Evolutionary conservation across 1,139 yeast genomes (phyloP), one percentile per base, ranked within the genome.

Genomic region (Sugiyamaella xylanicola): DNA sequence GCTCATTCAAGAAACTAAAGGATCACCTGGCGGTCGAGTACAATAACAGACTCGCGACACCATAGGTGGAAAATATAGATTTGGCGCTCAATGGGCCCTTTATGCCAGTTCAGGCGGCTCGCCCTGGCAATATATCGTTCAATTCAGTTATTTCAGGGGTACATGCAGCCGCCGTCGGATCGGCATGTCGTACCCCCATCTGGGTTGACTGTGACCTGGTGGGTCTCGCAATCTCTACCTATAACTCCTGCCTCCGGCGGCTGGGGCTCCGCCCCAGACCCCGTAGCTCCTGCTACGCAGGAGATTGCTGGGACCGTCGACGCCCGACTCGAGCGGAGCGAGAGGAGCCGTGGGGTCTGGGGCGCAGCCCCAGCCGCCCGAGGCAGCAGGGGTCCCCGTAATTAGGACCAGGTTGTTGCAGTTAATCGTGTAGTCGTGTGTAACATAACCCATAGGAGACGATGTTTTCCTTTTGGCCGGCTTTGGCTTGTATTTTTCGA

Each of bases 21-120:
- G 63, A 63, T 5, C 89, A 85, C 66, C 67, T 85, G 36, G 69
- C 67, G 3, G 62, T 58, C 1, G 87, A 84, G 59, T 80, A 76
- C 59, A 25, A 37, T 17, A 36, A 43, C 27, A 42, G 48, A 36
- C 35, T 50, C 25, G 40, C n/a, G n/a, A n/a, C n/a, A n/a, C n/a
- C n/a, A n/a, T n/a, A n/a, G n/a, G n/a, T n/a, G n/a, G n/a, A n/a
- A n/a, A n/a, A n/a, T n/a, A n/a, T n/a, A n/a, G n/a, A n/a, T n/a
- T n/a, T n/a, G n/a, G n/a, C n/a, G n/a, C n/a, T n/a, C n/a, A n/a
- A n/a, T n/a, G n/a, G n/a, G n/a, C n/a, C n/a, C n/a, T n/a, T n/a
- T n/a, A n/a, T n/a, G 17, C 40, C 5, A 40, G 11, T 19, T 40
- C 4, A 9, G 27, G 43, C 13, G 7, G 16, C n/a, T 40, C 8